Evolutionary conservation across 352 stramenopile genomes (phyloP).

Genomic region (Globisporangium sylvaticum): DNA sequence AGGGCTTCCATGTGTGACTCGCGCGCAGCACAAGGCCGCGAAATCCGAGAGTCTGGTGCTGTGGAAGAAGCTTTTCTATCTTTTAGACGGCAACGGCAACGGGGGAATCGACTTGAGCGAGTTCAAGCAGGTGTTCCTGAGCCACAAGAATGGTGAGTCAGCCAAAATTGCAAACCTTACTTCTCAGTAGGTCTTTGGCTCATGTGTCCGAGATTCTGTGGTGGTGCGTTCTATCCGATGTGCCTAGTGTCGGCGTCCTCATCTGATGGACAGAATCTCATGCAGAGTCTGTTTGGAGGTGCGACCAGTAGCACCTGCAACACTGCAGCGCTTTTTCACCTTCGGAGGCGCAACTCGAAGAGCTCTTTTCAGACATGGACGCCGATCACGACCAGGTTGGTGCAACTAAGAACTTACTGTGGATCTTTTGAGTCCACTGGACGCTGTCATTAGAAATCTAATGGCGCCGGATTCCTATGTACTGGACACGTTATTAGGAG

Average conservation of each 20-base stretch:
- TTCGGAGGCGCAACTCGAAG: conserved; percentile 18
- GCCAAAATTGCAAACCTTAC: neutral
- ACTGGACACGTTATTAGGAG: conserved; percentile 13
- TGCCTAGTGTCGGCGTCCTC: conserved; percentile 32
- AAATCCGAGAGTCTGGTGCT: conserved; percentile 27
- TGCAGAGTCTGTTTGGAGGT: conserved; percentile 28
- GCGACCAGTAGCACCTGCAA: neutral
- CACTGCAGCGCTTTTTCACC: neutral
- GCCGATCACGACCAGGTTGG: conserved; percentile 43
- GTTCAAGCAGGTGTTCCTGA: conserved; percentile 44
- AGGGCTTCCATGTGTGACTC: neutral
- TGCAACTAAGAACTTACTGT: neutral
- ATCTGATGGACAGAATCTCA: conserved; percentile 35
- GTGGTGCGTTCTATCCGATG: neutral
- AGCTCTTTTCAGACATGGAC: conserved; percentile 50
- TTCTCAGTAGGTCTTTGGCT: neutral
- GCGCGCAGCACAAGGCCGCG: neutral
- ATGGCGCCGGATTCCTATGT: no score
- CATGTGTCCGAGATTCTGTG: neutral
- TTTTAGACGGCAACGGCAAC: conserved; percentile 50
- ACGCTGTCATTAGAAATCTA: no score
- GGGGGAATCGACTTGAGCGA: conserved; percentile 51
- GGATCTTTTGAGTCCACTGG: no score
- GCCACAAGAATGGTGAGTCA: conserved; percentile 32
- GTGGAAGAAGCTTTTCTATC: conserved; percentile 76